Base-by-base conservation (phyloP, 345 rosid genomes). In the Corchorus capsularis region DNA sequence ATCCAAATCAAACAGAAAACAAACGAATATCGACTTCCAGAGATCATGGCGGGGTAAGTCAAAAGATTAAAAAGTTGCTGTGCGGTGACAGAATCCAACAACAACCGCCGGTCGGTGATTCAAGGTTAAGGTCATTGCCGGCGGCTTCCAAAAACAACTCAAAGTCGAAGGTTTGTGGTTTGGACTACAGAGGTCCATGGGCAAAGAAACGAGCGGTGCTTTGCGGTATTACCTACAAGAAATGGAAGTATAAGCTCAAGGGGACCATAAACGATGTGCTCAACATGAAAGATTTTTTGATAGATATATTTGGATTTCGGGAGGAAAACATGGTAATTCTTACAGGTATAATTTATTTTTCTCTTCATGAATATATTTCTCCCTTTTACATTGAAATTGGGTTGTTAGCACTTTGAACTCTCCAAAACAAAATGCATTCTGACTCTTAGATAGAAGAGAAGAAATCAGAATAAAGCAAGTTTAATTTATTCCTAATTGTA, bases 261-360 rank as follows among this genome's bases (percentile, higher is more conserved):
- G 90, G 89, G 72, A 84, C 90, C 32, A 49, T 87, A 64, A 86
- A 84, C 49, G 90, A 89, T 79, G 90, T 85, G 47, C 80, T 71
- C 71, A 73, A 76, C 80, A 89, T 87, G 80, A 87, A 73, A 74
- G 64, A 74, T 10, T 64, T 89, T 56, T 77, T 89, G 79, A 82
- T 82, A 83, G 34, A 82, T 84, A 62, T 80, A 82, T 85, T 77
- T 22, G 69, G 0, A 46, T 9, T 86, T 81, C 63, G n/a, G 32
- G 53, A 43, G 41, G 75, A 85, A 16, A 74, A 79, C 69, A 80
- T 90, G 39, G 82, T 71, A 2, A 73, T 86, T 34, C 91, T 90
- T 43, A 88, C 92, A 80, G 91, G 93, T 88, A 82, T 4, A 0
- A n/a, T n/a, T n/a, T n/a, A n/a, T n/a, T n/a, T n/a, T n/a, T n/a